Conservation (phyloP, 345 rosid species). For the Lepidium didymum region DNA sequence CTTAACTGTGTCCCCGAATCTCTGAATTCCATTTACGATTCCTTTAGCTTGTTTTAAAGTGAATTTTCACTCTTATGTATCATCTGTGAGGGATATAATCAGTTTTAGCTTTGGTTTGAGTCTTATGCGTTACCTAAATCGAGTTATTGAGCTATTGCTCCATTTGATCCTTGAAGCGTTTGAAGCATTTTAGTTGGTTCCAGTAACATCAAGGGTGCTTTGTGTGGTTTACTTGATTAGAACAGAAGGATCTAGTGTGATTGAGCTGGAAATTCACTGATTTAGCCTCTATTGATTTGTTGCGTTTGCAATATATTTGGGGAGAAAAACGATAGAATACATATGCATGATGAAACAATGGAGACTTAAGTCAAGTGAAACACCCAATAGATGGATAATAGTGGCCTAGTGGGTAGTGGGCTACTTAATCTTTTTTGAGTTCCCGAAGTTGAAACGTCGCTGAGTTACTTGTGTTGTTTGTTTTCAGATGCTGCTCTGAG, state of each 20-base stretch:
- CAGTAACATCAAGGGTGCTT: neutral
- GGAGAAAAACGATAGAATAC: neutral
- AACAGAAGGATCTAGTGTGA: neutral
- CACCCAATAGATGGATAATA: too few relatives aligned
- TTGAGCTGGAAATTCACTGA: neutral
- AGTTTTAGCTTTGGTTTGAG: neutral
- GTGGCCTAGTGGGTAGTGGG: too few relatives aligned
- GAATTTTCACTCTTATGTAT: neutral
- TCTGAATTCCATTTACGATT: neutral
- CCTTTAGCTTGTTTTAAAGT: neutral
- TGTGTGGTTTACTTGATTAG: neutral
- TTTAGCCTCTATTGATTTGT: neutral
- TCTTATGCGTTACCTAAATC: neutral
- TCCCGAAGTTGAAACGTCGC: too few relatives aligned
- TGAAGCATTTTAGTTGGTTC: neutral
- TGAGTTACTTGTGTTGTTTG: neutral
- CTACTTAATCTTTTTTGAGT: too few relatives aligned
- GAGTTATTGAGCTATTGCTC: neutral
- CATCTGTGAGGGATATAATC: neutral
- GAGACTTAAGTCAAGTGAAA: neutral
- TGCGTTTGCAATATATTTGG: neutral
- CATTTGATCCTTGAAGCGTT: neutral
- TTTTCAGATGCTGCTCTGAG: slow-evolving; percentile 57
- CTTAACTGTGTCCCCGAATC: neutral
- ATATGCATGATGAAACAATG: neutral